phyloP scores from a whole-genome alignment of 2,329 filamentous ascomycete genomes.

The Penicillium sp. region DNA sequence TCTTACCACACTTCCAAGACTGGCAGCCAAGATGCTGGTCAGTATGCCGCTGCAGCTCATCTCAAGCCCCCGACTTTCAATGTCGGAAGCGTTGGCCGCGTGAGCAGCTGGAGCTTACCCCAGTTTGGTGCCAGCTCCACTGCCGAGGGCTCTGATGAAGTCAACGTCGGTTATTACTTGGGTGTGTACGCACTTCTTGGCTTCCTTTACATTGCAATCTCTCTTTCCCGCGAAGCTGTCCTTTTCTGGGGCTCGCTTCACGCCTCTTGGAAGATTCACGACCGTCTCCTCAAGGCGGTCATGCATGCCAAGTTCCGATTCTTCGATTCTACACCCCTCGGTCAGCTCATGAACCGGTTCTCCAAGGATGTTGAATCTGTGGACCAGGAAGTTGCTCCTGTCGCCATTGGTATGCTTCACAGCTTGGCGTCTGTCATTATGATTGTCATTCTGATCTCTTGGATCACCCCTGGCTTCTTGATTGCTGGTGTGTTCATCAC shows the following conservation, averaged over 20 bases:
- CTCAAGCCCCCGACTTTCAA: conserved; percentile 42
- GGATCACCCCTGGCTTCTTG: conserved; percentile 88
- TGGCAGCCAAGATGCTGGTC: conserved; percentile 33
- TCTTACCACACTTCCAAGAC: conserved; percentile 66
- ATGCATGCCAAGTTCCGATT: conserved; percentile 94
- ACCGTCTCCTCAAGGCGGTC: conserved; percentile 73
- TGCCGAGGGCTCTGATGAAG: conserved; percentile 47
- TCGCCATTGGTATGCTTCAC: conserved; percentile 76
- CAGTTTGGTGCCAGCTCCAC: conserved; percentile 29
- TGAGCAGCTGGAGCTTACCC: conserved; percentile 31
- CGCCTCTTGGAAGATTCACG: conserved; percentile 83
- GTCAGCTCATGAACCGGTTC: conserved; percentile 97
- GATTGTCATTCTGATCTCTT: conserved; percentile 82
- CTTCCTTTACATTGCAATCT: conserved; percentile 74
- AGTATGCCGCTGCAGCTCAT: conserved; percentile 44
- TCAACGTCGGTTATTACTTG: conserved; percentile 84
- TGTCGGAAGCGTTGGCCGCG: conserved; percentile 37
- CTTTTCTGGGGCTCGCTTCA: conserved; percentile 90
- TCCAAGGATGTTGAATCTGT: conserved; percentile 95
- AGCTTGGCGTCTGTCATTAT: conserved; percentile 72
- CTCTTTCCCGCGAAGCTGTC: conserved; percentile 79
- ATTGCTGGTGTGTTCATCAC: conserved; percentile 85
- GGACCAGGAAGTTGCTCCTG: conserved; percentile 92
- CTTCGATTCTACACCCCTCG: conserved; percentile 93
- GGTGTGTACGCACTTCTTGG: conserved; percentile 80